Evolutionary conservation across 2,329 filamentous ascomycete species (phyloP).

Genomic region (Aspergillus sp.): DNA sequence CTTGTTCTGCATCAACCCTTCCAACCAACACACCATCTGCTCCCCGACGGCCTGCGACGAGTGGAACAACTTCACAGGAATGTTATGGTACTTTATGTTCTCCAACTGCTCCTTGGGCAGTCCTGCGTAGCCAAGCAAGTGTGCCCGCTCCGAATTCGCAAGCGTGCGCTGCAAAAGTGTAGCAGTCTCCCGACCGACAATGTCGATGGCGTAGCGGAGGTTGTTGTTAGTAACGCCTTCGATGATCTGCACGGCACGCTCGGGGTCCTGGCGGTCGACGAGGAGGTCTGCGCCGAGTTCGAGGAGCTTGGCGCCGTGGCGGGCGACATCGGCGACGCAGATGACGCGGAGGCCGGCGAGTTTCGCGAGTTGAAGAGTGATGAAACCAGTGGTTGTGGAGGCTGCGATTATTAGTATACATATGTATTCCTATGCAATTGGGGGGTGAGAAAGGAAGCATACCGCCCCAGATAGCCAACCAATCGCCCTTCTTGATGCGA

Average conservation of each 20-base stretch:
- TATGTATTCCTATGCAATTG: background rate
- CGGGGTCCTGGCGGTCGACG: slow-evolving; percentile 60
- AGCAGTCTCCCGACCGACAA: slow-evolving; percentile 59
- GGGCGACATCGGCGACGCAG: slow-evolving; percentile 59
- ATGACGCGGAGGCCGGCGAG: slow-evolving; percentile 59
- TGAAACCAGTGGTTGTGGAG: slow-evolving; percentile 63
- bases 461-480: slow-evolving; percentile 69
- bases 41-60: slow-evolving; percentile 58
- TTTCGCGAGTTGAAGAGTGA: slow-evolving; percentile 62
- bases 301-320: slow-evolving; percentile 56
- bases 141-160: slow-evolving; percentile 31
- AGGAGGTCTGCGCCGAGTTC: slow-evolving; percentile 55
- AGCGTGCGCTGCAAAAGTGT: slow-evolving; percentile 51
- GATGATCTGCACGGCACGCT: slow-evolving; percentile 60
- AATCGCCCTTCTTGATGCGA: slow-evolving; percentile 56
- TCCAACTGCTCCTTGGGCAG: slow-evolving; percentile 51
- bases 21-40: slow-evolving; percentile 59
- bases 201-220: slow-evolving; percentile 64
- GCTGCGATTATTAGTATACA: slow-evolving; percentile 27
- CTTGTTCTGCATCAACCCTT: slow-evolving; percentile 52
- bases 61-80: slow-evolving; percentile 72
- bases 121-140: slow-evolving; percentile 62
- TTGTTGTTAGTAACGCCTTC: slow-evolving; percentile 50
- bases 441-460: slow-evolving; percentile 11
- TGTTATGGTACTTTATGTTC: slow-evolving; percentile 53